Conservation (phyloP, 2,329 filamentous ascomycete genomes). For the Emericellopsis atlantica region DNA sequence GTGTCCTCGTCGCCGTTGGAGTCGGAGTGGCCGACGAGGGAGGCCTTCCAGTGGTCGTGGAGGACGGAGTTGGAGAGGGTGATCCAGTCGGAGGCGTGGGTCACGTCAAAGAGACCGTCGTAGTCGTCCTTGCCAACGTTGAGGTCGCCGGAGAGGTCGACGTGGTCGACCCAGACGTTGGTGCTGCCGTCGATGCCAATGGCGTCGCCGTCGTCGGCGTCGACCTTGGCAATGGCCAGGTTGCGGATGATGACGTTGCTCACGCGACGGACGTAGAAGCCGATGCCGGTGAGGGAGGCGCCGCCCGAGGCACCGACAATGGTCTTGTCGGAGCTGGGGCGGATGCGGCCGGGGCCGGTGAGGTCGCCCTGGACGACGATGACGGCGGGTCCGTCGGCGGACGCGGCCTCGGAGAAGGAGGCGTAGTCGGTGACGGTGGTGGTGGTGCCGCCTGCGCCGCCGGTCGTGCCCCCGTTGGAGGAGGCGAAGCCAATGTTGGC, state of each 20-base stretch:
- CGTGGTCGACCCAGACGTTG: constrained; percentile 57
- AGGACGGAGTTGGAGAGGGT: constrained; percentile 31
- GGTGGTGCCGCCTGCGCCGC: constrained; percentile 14
- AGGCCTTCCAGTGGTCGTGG: constrained; percentile 40
- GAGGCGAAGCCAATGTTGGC: constrained; percentile 20
- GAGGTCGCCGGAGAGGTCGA: constrained; percentile 47
- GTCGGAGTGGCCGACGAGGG: constrained; percentile 48
- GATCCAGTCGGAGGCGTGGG: constrained; percentile 49
- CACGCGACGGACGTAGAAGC: constrained; percentile 32
- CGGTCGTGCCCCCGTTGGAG: constrained; percentile 19
- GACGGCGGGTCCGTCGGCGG: constrained; percentile 12
- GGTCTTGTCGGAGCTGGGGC: constrained; percentile 27
- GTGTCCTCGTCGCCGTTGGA: constrained; percentile 43
- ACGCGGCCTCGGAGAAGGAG: constrained; percentile 13
- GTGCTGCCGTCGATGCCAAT: constrained; percentile 43
- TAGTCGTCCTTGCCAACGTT: constrained; percentile 57
- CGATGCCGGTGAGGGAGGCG: constrained; percentile 23
- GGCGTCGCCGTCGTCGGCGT: constrained; percentile 45
- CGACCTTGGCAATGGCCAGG: constrained; percentile 43
- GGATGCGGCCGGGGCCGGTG: constrained; percentile 11
- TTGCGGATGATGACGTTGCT: constrained; percentile 52
- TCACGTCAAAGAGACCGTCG: constrained; percentile 53
- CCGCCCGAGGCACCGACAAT: constrained; percentile 23
- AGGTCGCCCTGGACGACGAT: constrained; percentile 16
- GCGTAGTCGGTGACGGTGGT: constrained; percentile 13